Base-by-base conservation (phyloP, 768 basidiomycete species). In the Boletus tylopilopsis region DNA sequence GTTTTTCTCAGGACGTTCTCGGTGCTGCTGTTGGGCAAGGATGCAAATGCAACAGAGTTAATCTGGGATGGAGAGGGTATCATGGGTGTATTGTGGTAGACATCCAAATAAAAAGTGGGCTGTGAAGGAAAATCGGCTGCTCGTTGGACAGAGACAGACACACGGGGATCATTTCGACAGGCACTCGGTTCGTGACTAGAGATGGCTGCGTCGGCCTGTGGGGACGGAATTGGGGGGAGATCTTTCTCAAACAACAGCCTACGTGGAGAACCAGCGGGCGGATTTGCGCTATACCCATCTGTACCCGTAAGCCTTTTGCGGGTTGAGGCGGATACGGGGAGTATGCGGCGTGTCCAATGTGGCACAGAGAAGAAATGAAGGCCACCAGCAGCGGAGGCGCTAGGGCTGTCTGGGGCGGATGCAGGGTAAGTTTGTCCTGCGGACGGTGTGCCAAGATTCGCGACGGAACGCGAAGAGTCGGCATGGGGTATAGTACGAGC, bases 281-380 rank as follows among this genome's bases (percentile, higher is more conserved):
- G 53, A 49, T 54, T 50, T 45, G 55, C 39, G 35, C 63, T 64
- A 43, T 58, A 59, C 41, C 69, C 68, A 18, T 61, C 59, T 30
- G 50, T 53, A 19, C 55, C 65, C 41, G 66, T 60, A 41, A 57
- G 49, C 47, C 57, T 67, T 48, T 62, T 67, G 52, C 58, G 71
- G 9, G 68, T 55, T 30, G 68, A 54, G 25, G 57, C 60, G 21
- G 71, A 60, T 19, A 63, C 55, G 40, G 68, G 62, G 27, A 68
- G 60, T 24, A 67, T 69, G 51, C 77, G 82, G 57, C 78, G 83
- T 59, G 73, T 78, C 84, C 84, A 85, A 52, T 76, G 72, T 15
- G 84, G 81, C 22, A 84, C 66, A 21, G 85, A 82, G 66, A 87
- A 81, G 68, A 87, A 81, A 66, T 81, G 81, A 30, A 53, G 49